Percentiles rank a stretch among this genome's conserved stretches.
Evolutionary conservation across 768 basidiomycete species (phyloP).

Genomic region (Mycena filopes): DNA sequence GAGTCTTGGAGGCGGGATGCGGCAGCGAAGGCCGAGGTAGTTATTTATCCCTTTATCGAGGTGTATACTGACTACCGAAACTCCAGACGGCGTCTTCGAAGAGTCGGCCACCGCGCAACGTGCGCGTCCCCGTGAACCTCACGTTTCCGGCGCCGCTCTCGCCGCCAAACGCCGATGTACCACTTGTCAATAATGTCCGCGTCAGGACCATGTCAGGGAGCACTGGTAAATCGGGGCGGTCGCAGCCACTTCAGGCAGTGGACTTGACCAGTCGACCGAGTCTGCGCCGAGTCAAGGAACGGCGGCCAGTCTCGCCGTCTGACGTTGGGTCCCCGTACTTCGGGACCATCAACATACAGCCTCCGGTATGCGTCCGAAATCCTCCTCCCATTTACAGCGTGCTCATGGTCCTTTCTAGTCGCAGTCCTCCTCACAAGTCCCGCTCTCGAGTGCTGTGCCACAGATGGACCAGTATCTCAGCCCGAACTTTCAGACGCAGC

Average conservation of each 20-base stretch:
- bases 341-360: conserved; percentile 20
- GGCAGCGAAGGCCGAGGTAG: conserved; percentile 13
- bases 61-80: background rate
- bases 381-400: background rate
- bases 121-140: conserved; percentile 24
- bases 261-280: conserved; percentile 23
- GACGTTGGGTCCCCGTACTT: conserved; percentile 25
- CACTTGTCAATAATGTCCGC: conserved; percentile 23
- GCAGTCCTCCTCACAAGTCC: conserved; percentile 22
- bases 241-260: conserved; percentile 13
- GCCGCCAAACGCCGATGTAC: conserved; percentile 6
- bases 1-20: conserved; percentile 45
- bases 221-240: conserved; percentile 19
- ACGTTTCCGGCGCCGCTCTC: conserved; percentile 32
- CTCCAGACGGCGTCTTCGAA: conserved; percentile 4
- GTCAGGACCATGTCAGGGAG: conserved; percentile 28
- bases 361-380: conserved; percentile 19
- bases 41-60: background rate
- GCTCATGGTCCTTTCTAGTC: conserved; percentile 3
- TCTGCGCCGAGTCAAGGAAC: conserved; percentile 26
- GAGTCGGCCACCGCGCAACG: conserved; percentile 31
- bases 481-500: conserved; percentile 22
- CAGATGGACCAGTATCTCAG: conserved; percentile 26
- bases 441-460: background rate
- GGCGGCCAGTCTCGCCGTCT: conserved; percentile 27